phyloP scores from a whole-genome alignment of 2,329 filamentous ascomycete genomes.

The Sporothrix brasiliensis region DNA sequence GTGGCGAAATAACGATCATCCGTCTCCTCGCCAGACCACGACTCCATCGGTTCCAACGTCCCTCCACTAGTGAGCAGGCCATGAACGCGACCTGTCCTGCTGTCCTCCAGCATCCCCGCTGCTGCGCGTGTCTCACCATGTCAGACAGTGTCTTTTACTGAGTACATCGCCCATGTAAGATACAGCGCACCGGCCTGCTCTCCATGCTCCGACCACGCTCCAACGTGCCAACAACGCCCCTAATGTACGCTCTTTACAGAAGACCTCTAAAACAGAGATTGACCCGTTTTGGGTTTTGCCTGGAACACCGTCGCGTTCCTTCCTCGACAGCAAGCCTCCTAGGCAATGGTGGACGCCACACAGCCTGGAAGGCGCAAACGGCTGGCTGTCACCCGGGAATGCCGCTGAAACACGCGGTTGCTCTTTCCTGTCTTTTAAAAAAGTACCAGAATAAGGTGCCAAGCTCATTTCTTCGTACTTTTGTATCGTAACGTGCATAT shows the following conservation, averaged over 20 bases:
- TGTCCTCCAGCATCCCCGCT: slow-evolving; percentile 10
- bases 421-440: neutral
- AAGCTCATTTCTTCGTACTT: too few relatives aligned
- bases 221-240: neutral
- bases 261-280: neutral
- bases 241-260: slow-evolving; percentile 18
- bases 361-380: slow-evolving; percentile 14
- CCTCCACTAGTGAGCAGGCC: neutral
- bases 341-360: neutral
- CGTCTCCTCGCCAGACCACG: slow-evolving; percentile 2
- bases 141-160: too few relatives aligned
- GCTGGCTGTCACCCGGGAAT: neutral
- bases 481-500: too few relatives aligned
- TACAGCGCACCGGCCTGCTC: neutral
- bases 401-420: neutral
- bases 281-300: neutral
- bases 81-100: neutral
- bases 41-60: slow-evolving; percentile 5
- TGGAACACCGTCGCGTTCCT: neutral
- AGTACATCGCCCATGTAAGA: too few relatives aligned
- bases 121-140: slow-evolving; percentile 7
- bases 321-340: neutral
- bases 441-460: too few relatives aligned
- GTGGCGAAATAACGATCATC: slow-evolving; percentile 21
- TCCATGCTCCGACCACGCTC: neutral